Base-by-base conservation (phyloP, 2,329 filamentous ascomycete species). In the Catunica adiposa region DNA sequence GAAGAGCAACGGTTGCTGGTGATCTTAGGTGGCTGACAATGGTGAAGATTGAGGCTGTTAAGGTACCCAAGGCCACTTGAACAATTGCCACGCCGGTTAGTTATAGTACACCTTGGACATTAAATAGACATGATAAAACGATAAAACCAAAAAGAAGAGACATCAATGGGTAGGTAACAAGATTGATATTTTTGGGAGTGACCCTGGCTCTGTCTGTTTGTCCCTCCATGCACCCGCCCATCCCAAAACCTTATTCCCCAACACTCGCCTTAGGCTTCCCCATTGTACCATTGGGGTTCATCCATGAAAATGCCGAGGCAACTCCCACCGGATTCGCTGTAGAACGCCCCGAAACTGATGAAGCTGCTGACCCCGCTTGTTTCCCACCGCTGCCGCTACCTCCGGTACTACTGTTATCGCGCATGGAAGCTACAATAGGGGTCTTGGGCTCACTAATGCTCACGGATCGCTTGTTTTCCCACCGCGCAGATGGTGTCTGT, bases 221-320 rank as follows among this genome's bases (percentile, higher is more conserved):
- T 11, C 11, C 11, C 29, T 5, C 29, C 38, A 14, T 29, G 29
- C 22, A 22, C 25, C 17, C 34, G 15, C 11, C 23, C 15, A 48
- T 20, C 44, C 8, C 23, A 4, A 20, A 29, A 17, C 34, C 42
- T 48, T 25, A 56, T 48, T 58, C 53, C 23, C 53, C 56, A 26
- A 55, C 53, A 2, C 46, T 31, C 14, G 52, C 31, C 29, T 71
- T 71, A 48, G 73, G 68, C 62, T 74, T 74, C 20, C 20, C 40
- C 8, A n/a, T 25, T 8, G 20, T 4, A 53, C 64, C 65, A 17
- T 67, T 61, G 42, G 74, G 69, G 51, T 85, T 90, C 73, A 96
- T 83, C 89, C 89, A 97, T 11, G 86, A 83, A 70, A 97, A 97
- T 2, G 90, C 90, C 58, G 87, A 92, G 14, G 86, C 90, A n/a